Conservation (phyloP, 108 stramenopile genomes). For the Fragilariopsis cylindrus region DNA sequence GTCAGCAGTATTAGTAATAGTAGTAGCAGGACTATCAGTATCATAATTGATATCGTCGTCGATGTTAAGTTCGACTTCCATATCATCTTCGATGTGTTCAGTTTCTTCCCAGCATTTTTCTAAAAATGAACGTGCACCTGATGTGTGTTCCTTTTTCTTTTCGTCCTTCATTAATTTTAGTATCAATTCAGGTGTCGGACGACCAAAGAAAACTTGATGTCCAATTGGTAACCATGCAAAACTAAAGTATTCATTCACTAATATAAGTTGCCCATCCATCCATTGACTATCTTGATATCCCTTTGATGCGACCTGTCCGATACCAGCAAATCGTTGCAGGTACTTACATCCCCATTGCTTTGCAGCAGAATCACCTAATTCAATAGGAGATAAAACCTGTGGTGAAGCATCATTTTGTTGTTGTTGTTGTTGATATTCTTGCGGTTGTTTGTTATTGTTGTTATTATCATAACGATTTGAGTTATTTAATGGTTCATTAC, state of each 20-base stretch:
- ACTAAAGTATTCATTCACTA: conserved; percentile 68
- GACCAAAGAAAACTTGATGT: conserved; percentile 81
- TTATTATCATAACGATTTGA: neutral
- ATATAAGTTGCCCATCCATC: conserved; percentile 78
- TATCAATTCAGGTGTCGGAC: conserved; percentile 62
- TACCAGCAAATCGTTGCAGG: conserved; percentile 57
- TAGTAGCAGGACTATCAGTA: no score
- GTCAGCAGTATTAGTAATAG: no score
- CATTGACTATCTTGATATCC: conserved; percentile 62
- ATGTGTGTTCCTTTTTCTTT: conserved; percentile 7
- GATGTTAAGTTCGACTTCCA: conserved; percentile 26
- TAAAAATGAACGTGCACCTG: conserved; percentile 26
- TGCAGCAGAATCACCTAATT: conserved; percentile 59
- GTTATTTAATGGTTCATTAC: no score
- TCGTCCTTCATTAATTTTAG: conserved; percentile 51
- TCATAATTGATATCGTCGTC: no score
- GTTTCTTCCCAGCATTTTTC: conserved; percentile 58
- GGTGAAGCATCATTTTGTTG: neutral
- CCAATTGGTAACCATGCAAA: conserved; percentile 81
- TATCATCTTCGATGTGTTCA: conserved; percentile 42
- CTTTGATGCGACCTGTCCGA: conserved; percentile 73
- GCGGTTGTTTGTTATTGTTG: neutral
- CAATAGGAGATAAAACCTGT: conserved; percentile 58
- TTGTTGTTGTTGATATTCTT: neutral
- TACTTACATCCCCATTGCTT: conserved; percentile 68